A percentile compares a stretch with the other conserved stretches of the same genome.
Evolutionary conservation across 176 grass and related monocot genomes (phyloP).

Genomic region (Paspalum vaginatum): DNA sequence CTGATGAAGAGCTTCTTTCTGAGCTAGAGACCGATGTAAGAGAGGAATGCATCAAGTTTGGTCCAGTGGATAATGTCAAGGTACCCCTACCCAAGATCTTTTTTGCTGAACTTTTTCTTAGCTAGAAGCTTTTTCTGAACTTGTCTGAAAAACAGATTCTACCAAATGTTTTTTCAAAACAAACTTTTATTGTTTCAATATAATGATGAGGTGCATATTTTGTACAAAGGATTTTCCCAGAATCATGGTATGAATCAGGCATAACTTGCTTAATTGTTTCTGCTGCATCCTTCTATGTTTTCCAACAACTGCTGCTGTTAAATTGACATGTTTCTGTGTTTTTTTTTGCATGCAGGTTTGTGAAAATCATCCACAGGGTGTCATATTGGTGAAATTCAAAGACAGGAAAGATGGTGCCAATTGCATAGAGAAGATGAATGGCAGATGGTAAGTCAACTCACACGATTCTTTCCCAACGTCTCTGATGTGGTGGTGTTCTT

Average conservation of each 20-base stretch:
- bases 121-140: neutral
- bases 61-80: conserved; percentile 86
- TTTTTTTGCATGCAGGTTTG: conserved; percentile 66
- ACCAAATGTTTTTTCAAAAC: neutral
- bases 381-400: conserved; percentile 95
- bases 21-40: conserved; percentile 85
- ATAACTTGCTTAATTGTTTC: neutral
- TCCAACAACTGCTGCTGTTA: conserved; percentile 3
- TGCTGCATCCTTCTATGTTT: conserved; percentile 10
- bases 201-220: conserved; percentile 13
- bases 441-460: conserved; percentile 66
- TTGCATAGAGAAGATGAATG: conserved; percentile 64
- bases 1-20: conserved; percentile 80
- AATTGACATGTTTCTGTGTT: conserved; percentile 24
- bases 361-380: conserved; percentile 96
- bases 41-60: conserved; percentile 85
- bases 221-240: neutral
- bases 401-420: conserved; percentile 78
- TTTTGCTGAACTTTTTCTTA: too few species aligned
- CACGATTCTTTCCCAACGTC: conserved; percentile 1
- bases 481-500: neutral
- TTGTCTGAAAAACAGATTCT: conserved; percentile 1
- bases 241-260: neutral
- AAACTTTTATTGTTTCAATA: neutral
- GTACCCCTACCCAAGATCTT: neutral